Evolutionary conservation across 495 filamentous ascomycete species (phyloP).

Genomic region (Xylaria longipes): DNA sequence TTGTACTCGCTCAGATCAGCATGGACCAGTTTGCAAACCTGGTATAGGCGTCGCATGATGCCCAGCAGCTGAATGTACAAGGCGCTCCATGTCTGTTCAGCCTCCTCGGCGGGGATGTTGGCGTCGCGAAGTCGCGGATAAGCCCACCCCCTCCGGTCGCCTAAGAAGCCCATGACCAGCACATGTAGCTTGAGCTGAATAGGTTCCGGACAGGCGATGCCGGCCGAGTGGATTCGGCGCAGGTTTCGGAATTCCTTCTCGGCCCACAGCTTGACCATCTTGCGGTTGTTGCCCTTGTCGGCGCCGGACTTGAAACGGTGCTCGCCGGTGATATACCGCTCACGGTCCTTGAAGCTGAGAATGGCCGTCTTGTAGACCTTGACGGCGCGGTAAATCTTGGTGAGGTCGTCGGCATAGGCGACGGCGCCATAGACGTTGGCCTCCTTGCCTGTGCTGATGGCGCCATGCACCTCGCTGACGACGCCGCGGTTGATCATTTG

Average conservation of each 20-base stretch:
- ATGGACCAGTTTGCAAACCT: conserved; percentile 87
- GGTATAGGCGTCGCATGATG: conserved; percentile 91
- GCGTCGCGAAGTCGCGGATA: conserved; percentile 77
- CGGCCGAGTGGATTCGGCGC: conserved; percentile 78
- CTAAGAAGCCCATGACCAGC: conserved; percentile 90
- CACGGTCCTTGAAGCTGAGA: conserved; percentile 94
- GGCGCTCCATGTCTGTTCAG: conserved; percentile 77
- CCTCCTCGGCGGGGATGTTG: conserved; percentile 50
- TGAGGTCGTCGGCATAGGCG: conserved; percentile 54
- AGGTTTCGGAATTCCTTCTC: conserved; percentile 98
- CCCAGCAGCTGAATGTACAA: conserved; percentile 84
- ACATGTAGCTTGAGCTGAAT: conserved; percentile 87
- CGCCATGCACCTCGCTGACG: conserved; percentile 83
- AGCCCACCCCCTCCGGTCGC: conserved; percentile 82
- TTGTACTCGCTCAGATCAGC: conserved; percentile 98
- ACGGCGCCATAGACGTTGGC: conserved; percentile 89
- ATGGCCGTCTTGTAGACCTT: conserved; percentile 99
- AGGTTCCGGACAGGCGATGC: conserved; percentile 89
- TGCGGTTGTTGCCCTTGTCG: conserved; percentile 88
- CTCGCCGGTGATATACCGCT: conserved; percentile 92
- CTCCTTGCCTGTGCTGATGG: conserved; percentile 94
- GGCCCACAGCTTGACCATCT: conserved; percentile 98
- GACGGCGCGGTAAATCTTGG: conserved; percentile 69
- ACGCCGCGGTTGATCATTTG: conserved; percentile 93
- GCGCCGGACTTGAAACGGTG: conserved; percentile 77